Evolutionary conservation across 108 stramenopile genomes (phyloP), one percentile per base, ranked within the genome.

Genomic region (Skeletonema marinoi): DNA sequence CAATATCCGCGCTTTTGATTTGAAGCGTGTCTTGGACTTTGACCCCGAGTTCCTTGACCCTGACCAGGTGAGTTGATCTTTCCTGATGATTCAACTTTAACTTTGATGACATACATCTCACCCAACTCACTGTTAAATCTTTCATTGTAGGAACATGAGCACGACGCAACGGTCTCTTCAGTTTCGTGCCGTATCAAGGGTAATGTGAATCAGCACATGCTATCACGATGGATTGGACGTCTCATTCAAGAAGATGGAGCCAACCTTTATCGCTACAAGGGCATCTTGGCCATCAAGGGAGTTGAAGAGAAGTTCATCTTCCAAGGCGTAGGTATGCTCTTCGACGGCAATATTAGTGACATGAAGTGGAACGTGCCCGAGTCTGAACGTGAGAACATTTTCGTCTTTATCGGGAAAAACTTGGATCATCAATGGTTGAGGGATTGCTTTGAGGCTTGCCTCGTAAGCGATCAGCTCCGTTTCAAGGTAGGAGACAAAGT

Each of bases 291-390:
- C 8, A 88, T 98, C 72, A 91, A 91, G 48, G 97, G 93, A 5
- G 82, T 83, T 51, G 85, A 87, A 8, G 69, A 92, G 67, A 94
- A 95, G 89, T 97, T 96, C 72, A 89, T 98, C 61, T 96, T 98
- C 63, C 97, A 98, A 77, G 97, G 96, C 44, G 97, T 98, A 32
- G 92, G 93, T 16, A 95, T 95, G 97, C 70, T 95, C 66, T 94
- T 97, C 65, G 63, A 70, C 50, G 95, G 92, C 25, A 63, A 74
- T 29, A 88, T 93, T 60, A 60, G 63, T 32, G 80, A 48, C 31
- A 39, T 35, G 32, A 17, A 46, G 2, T 88, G 90, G 90, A 81
- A 68, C n/a, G 66, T 70, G 36, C 36, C 78, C 21, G 93, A 92
- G 56, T 66, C 50, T 19, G 74, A 85, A 50, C 80, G 93, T 17